A percentile compares a stretch with the other conserved stretches of the same genome.
Conservation (phyloP, 2,329 filamentous ascomycete species). For the Hansfordia pulvinata region DNA sequence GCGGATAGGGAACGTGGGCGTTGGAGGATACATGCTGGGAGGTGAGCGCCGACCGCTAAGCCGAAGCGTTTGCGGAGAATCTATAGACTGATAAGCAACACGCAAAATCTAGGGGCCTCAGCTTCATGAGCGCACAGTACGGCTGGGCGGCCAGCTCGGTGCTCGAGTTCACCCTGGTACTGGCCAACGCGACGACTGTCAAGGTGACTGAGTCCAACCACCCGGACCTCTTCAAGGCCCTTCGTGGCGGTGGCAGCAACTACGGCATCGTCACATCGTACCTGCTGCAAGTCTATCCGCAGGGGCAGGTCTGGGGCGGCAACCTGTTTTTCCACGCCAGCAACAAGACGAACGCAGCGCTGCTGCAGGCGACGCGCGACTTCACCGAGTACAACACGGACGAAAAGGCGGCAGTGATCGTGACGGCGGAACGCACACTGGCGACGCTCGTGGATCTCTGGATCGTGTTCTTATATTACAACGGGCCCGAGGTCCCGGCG, state of each 20-base stretch:
- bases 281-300: slow-evolving; percentile 24
- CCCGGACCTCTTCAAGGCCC: slow-evolving; percentile 34
- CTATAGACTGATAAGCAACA: slow-evolving; percentile 27
- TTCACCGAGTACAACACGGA: slow-evolving; percentile 45
- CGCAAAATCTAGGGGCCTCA: slow-evolving; percentile 31
- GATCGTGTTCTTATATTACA: slow-evolving; percentile 50
- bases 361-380: slow-evolving; percentile 35
- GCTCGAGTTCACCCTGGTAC: slow-evolving; percentile 34
- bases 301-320: slow-evolving; percentile 28
- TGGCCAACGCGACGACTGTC: slow-evolving; percentile 32
- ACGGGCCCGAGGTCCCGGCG: slow-evolving; percentile 36
- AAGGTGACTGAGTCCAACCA: slow-evolving; percentile 26
- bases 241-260: slow-evolving; percentile 43
- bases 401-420: slow-evolving; percentile 45
- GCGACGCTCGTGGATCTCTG: slow-evolving; percentile 33
- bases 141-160: slow-evolving; percentile 38
- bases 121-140: slow-evolving; percentile 34
- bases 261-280: slow-evolving; percentile 37
- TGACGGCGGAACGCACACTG: slow-evolving; percentile 33
- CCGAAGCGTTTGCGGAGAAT: slow-evolving; percentile 27
- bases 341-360: slow-evolving; percentile 13
- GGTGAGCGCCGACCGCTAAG: slow-evolving; percentile 36
- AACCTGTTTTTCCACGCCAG: slow-evolving; percentile 22
- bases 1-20: slow-evolving; percentile 30
- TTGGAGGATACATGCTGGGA: slow-evolving; percentile 36